A percentile compares a stretch with the other conserved stretches of the same genome.
These are phyloP conservation scores for Candida coleopterorum DNA, from an alignment of 805 yeast species.

Conservation along the genomic window DNA sequence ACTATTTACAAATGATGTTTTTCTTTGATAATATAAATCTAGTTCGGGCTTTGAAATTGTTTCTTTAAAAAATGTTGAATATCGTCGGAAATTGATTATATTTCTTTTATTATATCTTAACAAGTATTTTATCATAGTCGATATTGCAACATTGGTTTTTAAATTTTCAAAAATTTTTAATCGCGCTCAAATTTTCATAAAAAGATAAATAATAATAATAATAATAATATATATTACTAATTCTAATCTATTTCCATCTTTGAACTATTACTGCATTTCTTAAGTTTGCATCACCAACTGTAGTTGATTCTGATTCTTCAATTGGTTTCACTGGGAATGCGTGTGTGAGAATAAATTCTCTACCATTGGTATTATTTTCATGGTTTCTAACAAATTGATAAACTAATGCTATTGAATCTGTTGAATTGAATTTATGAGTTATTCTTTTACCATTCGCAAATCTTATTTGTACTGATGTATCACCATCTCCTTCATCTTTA, in stretches of 20 bases:
- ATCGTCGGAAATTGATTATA: background rate
- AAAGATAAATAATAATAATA: no score
- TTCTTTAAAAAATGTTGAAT: conserved; percentile 1
- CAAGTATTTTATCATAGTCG: background rate
- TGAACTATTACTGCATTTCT: conserved; percentile 86
- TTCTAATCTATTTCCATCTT: conserved; percentile 52
- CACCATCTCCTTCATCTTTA: conserved; percentile 47
- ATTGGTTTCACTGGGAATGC: conserved; percentile 80
- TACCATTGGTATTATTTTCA: conserved; percentile 40
- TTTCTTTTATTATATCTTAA: background rate
- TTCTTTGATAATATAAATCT: background rate
- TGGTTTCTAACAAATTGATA: conserved; percentile 60
- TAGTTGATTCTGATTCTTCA: conserved; percentile 47
- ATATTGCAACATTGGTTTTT: background rate
- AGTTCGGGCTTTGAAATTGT: background rate
- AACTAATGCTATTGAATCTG: conserved; percentile 59
- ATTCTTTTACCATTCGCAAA: conserved; percentile 76
- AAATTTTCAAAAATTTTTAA: background rate
- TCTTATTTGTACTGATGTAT: conserved; percentile 74
- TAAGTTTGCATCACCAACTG: conserved; percentile 72
- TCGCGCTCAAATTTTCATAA: background rate
- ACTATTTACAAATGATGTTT: conserved; percentile 1
- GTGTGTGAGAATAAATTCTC: conserved; percentile 64
- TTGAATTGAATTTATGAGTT: conserved; percentile 57
- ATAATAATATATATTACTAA: no score